Base-by-base conservation (phyloP, 495 filamentous ascomycete genomes). In the Chlorociboria aeruginascens region DNA sequence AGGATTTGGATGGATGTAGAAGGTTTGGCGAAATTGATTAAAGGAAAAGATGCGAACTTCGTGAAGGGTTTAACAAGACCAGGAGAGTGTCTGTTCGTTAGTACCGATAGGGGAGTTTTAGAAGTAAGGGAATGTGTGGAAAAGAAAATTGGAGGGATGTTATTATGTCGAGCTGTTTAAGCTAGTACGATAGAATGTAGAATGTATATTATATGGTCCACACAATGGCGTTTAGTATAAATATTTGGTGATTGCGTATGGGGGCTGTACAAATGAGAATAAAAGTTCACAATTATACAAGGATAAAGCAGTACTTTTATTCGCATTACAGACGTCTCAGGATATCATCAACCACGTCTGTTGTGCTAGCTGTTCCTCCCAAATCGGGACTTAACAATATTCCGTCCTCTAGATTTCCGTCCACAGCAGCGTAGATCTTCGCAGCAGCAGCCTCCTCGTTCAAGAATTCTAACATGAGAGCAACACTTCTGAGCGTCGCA, bases 401-500 rank as follows among this genome's bases (percentile, higher is more conserved):
- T 45, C 78, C 89, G 54, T 88, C 89, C 61, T 85, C 81, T 40
- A 99, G 67, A 68, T 89, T 95, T 31, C 68, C 89, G 68, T 99
- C 93, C 37, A 97, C 89, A 30, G 90, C 93, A 48, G 76, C 68
- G 61, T 97, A 94, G 52, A 99, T 89, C 72, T 72, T 79, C 8
- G 81, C 87, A 8, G 92, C 93, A 12, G 92, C 92, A 51, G 75
- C 70, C 63, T 83, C 79, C 71, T 95, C 82, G 16, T 82, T 78
- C 54, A 95, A 64, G 66, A 99, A 99, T 71, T 96, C 90, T 52
- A 99, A 73, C 89, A 97, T 95, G 59, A 95, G 72, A 36, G 82
- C 92, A 16, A 89, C 81, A 65, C 85, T 92, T 63, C 92, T 73
- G 53, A 97, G 74, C 13, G 89, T 99, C 37, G 92, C 92, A 61